Evolutionary conservation across 345 rosid genomes (phyloP), one percentile per base, ranked within the genome.

Genomic region (Gossypium stocksii): DNA sequence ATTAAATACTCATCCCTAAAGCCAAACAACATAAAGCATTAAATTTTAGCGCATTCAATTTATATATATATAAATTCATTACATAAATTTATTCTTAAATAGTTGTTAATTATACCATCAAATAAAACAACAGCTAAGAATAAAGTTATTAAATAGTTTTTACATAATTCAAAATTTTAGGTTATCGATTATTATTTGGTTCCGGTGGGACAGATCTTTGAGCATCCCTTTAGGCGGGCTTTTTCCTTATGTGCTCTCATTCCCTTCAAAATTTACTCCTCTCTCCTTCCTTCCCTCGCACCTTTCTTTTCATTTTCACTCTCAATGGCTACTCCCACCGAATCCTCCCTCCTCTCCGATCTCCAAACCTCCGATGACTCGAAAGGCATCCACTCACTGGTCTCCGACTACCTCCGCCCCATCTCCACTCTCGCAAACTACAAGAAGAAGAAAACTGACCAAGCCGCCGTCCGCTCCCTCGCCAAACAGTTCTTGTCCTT

Each of bases 401-500:
- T 89, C 86, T 80, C 87, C 78, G 81, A 87, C 46, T 79, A 86
- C 83, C 95, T 94, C 56, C 79, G 69, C 48, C 89, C 93, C 0
- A 83, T 92, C 81, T 15, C 82, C 38, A 70, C 79, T 58, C 81
- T 86, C 46, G 49, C 72, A 0, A 74, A 52, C 48, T 70, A 76
- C 52, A 74, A 81, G 16, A 80, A 73, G 38, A 7, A 79, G 72
- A 81, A 72, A 53, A 60, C 83, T 4, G 78, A 71, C 64, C 86
- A 74, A 68, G 14, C 88, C 49, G 76, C 73, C 8, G 16, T 84
- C 54, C 89, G 98, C 20, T 77, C 92, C 3, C 88, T 95, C 49
- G 92, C 94, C 25, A 93, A 95, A 77, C 88, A 83, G 68, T 88
- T 86, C 66, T 90, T 93, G 9, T 75, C 89, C 14, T 93, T 95